Percentiles rank a stretch among this genome's conserved stretches.
Evolutionary conservation across 305 asterid species (phyloP).

Genomic region (Fraxinus sp.): DNA sequence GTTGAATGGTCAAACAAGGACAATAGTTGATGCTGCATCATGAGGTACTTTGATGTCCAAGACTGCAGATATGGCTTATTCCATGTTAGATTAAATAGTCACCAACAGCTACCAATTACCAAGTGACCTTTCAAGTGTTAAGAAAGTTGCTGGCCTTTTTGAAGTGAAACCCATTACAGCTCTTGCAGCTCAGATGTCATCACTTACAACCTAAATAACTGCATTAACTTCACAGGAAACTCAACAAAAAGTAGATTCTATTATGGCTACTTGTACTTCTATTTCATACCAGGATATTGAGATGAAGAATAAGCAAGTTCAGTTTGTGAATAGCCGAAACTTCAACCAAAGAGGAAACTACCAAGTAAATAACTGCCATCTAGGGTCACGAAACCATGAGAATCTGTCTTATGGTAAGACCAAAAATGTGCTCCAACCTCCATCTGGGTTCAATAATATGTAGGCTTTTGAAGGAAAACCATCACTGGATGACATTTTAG

Average conservation of each 20-base stretch:
- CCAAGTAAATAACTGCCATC: not conserved
- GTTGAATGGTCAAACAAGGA: no score
- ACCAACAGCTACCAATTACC: not conserved
- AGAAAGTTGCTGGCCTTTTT: not conserved
- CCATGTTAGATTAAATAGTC: no score
- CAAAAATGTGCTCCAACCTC: not conserved
- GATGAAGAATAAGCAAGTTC: not conserved
- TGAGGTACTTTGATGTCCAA: no score
- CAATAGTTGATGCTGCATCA: no score
- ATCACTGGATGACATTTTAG: not conserved
- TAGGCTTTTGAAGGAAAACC: not conserved
- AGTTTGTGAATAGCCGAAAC: not conserved
- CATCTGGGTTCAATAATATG: not conserved
- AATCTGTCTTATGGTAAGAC: not conserved
- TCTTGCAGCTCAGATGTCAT: not conserved
- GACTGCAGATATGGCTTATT: no score
- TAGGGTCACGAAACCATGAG: no score
- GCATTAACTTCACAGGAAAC: not conserved
- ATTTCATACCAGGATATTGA: not conserved
- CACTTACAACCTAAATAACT: not conserved
- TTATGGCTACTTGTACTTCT: not conserved
- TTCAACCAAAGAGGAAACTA: not conserved
- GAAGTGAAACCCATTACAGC: not conserved
- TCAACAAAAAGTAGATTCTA: not conserved
- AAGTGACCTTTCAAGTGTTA: not conserved